Base-by-base conservation (phyloP, 306 rosid species). In the Malus fusca region DNA sequence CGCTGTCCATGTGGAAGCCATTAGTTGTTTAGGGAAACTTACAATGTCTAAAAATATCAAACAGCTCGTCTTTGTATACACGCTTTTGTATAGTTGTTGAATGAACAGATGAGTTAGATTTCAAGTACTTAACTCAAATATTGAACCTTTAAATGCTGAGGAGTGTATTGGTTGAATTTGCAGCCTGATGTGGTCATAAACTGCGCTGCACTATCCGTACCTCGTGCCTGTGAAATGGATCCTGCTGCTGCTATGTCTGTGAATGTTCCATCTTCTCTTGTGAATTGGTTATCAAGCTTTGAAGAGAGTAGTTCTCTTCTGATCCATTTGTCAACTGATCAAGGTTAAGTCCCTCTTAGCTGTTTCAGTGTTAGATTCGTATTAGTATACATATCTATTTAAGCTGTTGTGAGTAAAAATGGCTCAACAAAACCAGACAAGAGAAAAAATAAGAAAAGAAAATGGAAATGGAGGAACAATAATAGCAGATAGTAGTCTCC, bases 161-260 rank as follows among this genome's bases (percentile, higher is more conserved):
- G 62, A 40, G 7, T 73, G 48, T 71, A 64, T 77, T 84, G 19
- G 13, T 61, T 83, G 53, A 44, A 60, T 73, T 84, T 65, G 81
- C 91, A 95, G 97, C 97, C 98, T 52, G 96, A 92, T 73, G 88
- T 92, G 68, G 90, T 92, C 76, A 86, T 95, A 76, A 92, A 92
- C 80, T 92, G 98, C 76, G 97, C 96, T 73, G 97, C 98, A 65
- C 80, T 92, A 70, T 92, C 98, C 18, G 90, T 84, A 19, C 98
- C 98, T 55, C 97, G 89, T 68, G 88, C 89, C 61, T 95, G 97
- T 79, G 98, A 92, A 82, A 78, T 40, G 3, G 92, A 92, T 84
- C 92, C 93, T 66, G 86, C 64, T 88, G 84, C 89, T 68, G 93
- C 98, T 55, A 76, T 84, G 84, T 88, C 92, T 79, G 80, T 92